Evolutionary conservation across 2,329 filamentous ascomycete species (phyloP), one percentile per base, ranked within the genome.

Genomic region (Aspergillus proliferans): DNA sequence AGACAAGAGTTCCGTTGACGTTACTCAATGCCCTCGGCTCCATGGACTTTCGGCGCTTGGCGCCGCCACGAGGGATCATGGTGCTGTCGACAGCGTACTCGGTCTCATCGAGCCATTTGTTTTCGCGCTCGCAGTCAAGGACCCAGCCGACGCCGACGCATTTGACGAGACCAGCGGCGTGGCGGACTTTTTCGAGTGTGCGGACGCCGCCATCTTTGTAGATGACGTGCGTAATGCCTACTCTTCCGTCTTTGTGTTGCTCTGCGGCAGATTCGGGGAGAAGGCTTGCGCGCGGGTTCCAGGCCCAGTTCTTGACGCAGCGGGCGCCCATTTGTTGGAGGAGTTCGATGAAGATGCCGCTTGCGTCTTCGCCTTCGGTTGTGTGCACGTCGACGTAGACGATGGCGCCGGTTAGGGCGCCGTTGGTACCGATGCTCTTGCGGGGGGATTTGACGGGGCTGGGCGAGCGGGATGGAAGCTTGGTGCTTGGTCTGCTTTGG

Each of bases 71-170:
- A 15, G 87, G 85, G 30, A 87, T 71, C 40, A 83, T 71, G 2
- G 78, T 76, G 26, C 82, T 82, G 66, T 90, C 85, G 41, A 91
- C 80, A 42, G 78, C 75, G 65, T 89, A 92, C 0, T 80, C 74
- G 0, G 74, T 70, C 64, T 93, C 87, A 26, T 89, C 84, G 2
- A 91, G 74, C 87, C 87, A 91, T 64, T 81, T 74, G 54, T 86
- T 86, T 61, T 87, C 82, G 12, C 85, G 77, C 66, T 92, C 86
- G 59, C 87, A 92, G 85, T 95, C 88, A 54, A 95, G 78, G 47
- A 93, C 86, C 88, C 89, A 95, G 56, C 84, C 84, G 43, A 94
- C 86, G 45, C 89, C 89, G 48, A 95, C 88, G 69, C 89, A 94
- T 58, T 88, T 84, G 34, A 95, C 87, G 26, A 87, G 76, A 5